Evolutionary conservation across 2,329 filamentous ascomycete genomes (phyloP).

Genomic region (Talaromyces sp.): DNA sequence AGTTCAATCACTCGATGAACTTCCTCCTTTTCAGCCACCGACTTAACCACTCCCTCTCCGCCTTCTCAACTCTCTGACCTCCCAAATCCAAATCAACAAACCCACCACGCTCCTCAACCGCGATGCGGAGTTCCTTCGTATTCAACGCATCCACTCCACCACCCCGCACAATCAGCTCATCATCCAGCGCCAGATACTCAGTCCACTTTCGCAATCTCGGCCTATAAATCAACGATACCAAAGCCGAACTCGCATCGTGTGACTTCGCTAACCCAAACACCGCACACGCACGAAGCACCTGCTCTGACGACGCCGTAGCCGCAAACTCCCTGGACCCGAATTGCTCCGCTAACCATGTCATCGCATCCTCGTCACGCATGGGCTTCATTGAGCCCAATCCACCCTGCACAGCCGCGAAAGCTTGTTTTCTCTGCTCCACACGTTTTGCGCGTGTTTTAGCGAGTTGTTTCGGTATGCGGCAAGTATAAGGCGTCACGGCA

Average conservation of each 20-base stretch:
- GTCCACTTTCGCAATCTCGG: constrained; percentile 54
- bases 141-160: constrained; percentile 61
- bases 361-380: constrained; percentile 23
- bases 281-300: constrained; percentile 34
- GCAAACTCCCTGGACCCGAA: constrained; percentile 24
- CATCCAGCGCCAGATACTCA: constrained; percentile 66
- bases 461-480: constrained; percentile 75
- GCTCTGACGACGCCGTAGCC: constrained; percentile 21
- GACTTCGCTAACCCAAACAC: constrained; percentile 32
- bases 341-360: constrained; percentile 29
- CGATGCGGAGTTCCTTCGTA: constrained; percentile 63
- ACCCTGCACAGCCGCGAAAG: constrained; percentile 26
- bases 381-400: constrained; percentile 19
- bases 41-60: constrained; percentile 36
- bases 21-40: constrained; percentile 30
- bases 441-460: constrained; percentile 51
- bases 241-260: constrained; percentile 43
- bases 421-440: constrained; percentile 43
- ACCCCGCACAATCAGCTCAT: constrained; percentile 61
- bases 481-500: constrained; percentile 71
- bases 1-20: not conserved
- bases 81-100: constrained; percentile 21
- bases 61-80: constrained; percentile 22
- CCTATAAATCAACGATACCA: constrained; percentile 47
- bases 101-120: constrained; percentile 65